Base-by-base conservation (phyloP, 257 asterid genomes). In the Ballota nigra region DNA sequence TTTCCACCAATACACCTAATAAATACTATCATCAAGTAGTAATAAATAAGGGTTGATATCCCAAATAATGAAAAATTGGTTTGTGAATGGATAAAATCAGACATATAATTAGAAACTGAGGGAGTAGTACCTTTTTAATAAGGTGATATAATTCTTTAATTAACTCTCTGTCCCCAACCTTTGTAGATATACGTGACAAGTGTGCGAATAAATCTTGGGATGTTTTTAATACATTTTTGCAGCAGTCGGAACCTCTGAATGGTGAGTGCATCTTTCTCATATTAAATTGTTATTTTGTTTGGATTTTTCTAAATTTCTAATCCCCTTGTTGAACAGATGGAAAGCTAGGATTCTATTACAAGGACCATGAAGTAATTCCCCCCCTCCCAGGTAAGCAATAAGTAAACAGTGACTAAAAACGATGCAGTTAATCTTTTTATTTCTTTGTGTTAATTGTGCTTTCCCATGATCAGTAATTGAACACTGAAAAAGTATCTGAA, bases 131-230 rank as follows among this genome's bases (percentile, higher is more conserved):
- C n/a, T n/a, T n/a, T n/a, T n/a, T n/a, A n/a, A n/a, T 16, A 53
- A 49, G 47, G 19, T 47, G 40, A 34, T 59, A 40, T 55, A 15
- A 61, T 49, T 15, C 12, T 0, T 75, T 47, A 31, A 23, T 49
- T 79, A 68, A 75, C 29, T 34, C 24, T 11, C 8, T 53, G 24
- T 58, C 67, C 61, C 62, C 67, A 60, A 70, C 66, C 63, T 18
- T 78, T 58, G 62, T 63, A 94, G 99, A 89, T 67, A 78, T 94
- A 41, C 95, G 96, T 4, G 84, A 91, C 80, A 77, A 29, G 51
- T 86, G 75, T 64, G 99, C 97, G 0, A 88, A 86, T 53, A 84
- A 83, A 66, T 94, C 99, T 71, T 94, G 99, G 97, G 97, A 89
- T 56, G 86, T 81, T 65, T 94, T 94, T 65, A 83, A 85, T 71